Conservation (phyloP, 2,329 filamentous ascomycete species). For the Torrubiella hemipterigena region DNA sequence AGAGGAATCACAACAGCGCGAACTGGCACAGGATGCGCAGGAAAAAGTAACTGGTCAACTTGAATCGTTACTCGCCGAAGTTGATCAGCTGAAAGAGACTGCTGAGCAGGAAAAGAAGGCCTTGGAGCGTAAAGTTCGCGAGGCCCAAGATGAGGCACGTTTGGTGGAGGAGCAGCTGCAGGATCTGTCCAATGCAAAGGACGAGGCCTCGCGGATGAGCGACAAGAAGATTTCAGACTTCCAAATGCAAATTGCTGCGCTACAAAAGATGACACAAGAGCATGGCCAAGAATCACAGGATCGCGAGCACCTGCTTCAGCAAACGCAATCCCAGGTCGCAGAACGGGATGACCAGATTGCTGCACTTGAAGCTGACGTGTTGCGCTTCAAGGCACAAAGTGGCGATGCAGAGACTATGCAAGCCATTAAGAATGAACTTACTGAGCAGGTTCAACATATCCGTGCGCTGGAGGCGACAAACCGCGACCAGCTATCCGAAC, state of each 20-base stretch:
- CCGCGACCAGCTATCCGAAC: slow-evolving; percentile 64
- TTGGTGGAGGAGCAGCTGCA: slow-evolving; percentile 70
- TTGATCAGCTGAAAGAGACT: slow-evolving; percentile 37
- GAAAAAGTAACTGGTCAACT: slow-evolving; percentile 35
- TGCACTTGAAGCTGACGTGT: slow-evolving; percentile 67
- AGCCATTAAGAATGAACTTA: slow-evolving; percentile 77
- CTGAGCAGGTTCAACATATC: slow-evolving; percentile 87
- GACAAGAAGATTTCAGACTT: slow-evolving; percentile 45
- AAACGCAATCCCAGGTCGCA: slow-evolving; percentile 52
- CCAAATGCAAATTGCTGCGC: slow-evolving; percentile 35
- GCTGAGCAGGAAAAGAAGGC: slow-evolving; percentile 47
- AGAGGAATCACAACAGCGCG: slow-evolving; percentile 62
- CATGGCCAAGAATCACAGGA: slow-evolving; percentile 44
- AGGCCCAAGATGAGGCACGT: slow-evolving; percentile 61
- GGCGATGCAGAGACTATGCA: slow-evolving; percentile 77
- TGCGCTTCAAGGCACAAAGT: slow-evolving; percentile 74
- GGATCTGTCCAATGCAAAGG: slow-evolving; percentile 50
- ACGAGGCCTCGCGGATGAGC: slow-evolving; percentile 54
- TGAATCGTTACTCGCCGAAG: slow-evolving; percentile 37
- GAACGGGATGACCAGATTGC: slow-evolving; percentile 62
- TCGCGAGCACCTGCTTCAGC: slow-evolving; percentile 43
- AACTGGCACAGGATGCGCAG: slow-evolving; percentile 45
- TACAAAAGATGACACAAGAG: slow-evolving; percentile 40
- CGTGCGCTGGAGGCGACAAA: slow-evolving; percentile 70
- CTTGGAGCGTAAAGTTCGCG: slow-evolving; percentile 56